Percentiles rank a stretch among this genome's conserved stretches.
Conservation (phyloP, 2,329 filamentous ascomycete species). For the Fusarium sp. region DNA sequence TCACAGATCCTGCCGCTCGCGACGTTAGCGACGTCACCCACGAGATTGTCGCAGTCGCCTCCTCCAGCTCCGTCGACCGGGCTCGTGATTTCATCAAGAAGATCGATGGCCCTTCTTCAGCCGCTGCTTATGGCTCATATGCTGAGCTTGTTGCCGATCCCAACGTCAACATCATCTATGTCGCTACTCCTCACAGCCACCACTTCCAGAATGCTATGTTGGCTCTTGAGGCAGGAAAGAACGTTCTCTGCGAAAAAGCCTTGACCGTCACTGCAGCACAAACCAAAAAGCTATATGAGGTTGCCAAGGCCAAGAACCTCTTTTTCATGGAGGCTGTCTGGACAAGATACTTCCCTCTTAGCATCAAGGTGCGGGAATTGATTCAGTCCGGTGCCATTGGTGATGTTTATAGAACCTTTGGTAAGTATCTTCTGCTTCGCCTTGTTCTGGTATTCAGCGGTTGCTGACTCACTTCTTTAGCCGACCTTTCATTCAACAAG, state of each 20-base stretch:
- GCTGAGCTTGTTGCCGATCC: constrained; percentile 81
- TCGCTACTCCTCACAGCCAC: constrained; percentile 91
- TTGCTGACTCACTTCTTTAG: constrained; percentile 46
- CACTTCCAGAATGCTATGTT: constrained; percentile 93
- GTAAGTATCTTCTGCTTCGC: constrained; percentile 49
- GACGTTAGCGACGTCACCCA: constrained; percentile 79
- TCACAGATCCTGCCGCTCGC: constrained; percentile 76
- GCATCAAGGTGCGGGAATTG: constrained; percentile 77
- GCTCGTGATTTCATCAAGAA: constrained; percentile 79
- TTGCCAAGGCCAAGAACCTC: constrained; percentile 76
- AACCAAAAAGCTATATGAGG: constrained; percentile 75
- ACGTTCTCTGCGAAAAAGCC: constrained; percentile 91
- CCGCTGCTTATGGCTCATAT: constrained; percentile 83
- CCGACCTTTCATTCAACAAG: constrained; percentile 70
- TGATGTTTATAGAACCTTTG: constrained; percentile 68
- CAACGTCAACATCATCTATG: constrained; percentile 86
- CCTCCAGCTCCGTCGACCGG: constrained; percentile 76
- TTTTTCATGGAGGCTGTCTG: constrained; percentile 90
- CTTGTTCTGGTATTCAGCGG: neutral
- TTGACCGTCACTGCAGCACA: constrained; percentile 87
- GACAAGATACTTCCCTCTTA: constrained; percentile 89
- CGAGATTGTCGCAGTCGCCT: constrained; percentile 81
- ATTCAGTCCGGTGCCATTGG: constrained; percentile 66
- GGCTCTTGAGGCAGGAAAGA: constrained; percentile 84
- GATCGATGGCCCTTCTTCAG: constrained; percentile 73